phyloP scores from a whole-genome alignment of 495 filamentous ascomycete species.

The Wilcoxina mikolae region DNA sequence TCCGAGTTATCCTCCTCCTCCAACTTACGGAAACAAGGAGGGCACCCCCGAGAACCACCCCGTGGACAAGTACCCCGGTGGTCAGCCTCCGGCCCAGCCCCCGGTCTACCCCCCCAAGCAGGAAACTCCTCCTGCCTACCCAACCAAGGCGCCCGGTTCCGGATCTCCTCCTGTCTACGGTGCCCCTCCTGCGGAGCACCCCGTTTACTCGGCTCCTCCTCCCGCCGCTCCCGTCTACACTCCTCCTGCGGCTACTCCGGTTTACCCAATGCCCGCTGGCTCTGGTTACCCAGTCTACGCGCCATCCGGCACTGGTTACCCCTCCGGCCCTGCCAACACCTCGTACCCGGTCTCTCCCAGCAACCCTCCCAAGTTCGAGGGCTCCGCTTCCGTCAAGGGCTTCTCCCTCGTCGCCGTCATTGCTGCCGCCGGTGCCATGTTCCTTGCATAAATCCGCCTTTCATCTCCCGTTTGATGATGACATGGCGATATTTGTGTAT shows the following conservation, averaged over 20 bases:
- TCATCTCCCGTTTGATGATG: slow-evolving; percentile 29
- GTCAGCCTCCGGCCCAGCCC: not conserved
- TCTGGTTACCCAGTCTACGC: not conserved
- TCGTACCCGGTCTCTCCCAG: slow-evolving; percentile 83
- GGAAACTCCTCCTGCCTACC: slow-evolving; percentile 18
- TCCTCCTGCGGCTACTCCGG: slow-evolving; percentile 27
- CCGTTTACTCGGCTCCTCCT: slow-evolving; percentile 5
- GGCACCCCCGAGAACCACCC: slow-evolving; percentile 26
- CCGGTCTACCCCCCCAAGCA: slow-evolving; percentile 8
- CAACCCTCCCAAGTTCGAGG: slow-evolving; percentile 32
- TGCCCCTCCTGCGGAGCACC: not conserved
- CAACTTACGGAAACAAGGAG: slow-evolving; percentile 8
- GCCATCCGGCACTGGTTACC: slow-evolving; percentile 8
- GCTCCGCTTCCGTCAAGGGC: slow-evolving; percentile 17
- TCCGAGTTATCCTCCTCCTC: slow-evolving; percentile 30
- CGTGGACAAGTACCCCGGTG: slow-evolving; percentile 17
- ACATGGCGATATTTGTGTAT: not conserved
- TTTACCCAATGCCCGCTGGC: not conserved
- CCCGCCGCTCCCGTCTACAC: slow-evolving; percentile 8
- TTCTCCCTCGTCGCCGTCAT: slow-evolving; percentile 24
- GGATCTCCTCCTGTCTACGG: not conserved
- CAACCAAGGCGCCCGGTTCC: not conserved
- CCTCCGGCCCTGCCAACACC: slow-evolving; percentile 40
- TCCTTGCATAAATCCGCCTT: slow-evolving; percentile 24
- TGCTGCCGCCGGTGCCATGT: slow-evolving; percentile 21